phyloP scores from a whole-genome alignment of 345 rosid genomes.

The Populus euphratica region DNA sequence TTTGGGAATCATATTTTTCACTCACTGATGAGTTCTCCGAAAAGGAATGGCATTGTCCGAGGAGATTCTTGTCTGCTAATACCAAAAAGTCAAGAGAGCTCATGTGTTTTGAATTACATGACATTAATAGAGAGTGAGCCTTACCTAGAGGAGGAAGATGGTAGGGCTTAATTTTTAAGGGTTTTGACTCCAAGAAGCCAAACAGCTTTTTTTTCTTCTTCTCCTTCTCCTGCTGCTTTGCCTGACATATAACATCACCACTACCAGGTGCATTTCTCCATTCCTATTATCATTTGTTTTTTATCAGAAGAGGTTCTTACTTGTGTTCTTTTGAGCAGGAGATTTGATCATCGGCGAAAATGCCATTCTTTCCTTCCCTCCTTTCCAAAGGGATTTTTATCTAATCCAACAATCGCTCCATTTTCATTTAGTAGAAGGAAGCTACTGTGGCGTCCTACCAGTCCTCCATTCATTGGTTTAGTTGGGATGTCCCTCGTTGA shows the following conservation, averaged over 20 bases:
- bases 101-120: background rate
- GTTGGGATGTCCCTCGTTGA: too few relatives aligned
- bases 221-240: conserved; percentile 1
- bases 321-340: background rate
- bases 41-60: too few relatives aligned
- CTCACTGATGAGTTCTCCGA: too few relatives aligned
- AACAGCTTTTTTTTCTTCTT: conserved; percentile 51
- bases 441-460: background rate
- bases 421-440: background rate
- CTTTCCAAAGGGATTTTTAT: background rate
- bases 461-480: background rate
- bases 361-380: background rate
- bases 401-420: background rate
- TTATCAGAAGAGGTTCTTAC: background rate
- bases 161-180: conserved; percentile 51
- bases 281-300: background rate
- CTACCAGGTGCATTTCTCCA: conserved; percentile 16
- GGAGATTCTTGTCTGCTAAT: too few relatives aligned
- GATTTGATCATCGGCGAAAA: background rate
- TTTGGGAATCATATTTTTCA: too few relatives aligned
- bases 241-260: background rate
- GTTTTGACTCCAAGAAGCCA: conserved; percentile 60
- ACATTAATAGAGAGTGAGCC: background rate
- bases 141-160: conserved; percentile 53
- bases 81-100: too few relatives aligned